Conservation (phyloP, 2,329 filamentous ascomycete species). For the Claviceps cyperi region DNA sequence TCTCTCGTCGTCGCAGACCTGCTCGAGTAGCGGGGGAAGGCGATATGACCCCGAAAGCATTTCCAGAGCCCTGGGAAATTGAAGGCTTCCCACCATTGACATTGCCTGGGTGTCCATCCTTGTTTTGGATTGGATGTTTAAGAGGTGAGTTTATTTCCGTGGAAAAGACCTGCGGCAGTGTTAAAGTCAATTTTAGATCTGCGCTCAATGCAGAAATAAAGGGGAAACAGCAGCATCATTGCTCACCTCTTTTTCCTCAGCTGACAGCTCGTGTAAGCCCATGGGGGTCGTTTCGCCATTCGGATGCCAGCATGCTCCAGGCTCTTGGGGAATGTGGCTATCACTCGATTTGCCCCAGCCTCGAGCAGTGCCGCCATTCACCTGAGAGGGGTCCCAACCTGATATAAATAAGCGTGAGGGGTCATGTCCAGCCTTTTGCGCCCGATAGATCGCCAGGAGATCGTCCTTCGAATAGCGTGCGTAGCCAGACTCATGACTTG, state of each 20-base stretch:
- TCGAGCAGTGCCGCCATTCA: constrained; percentile 47
- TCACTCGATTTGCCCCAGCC: constrained; percentile 71
- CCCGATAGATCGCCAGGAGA: constrained; percentile 57
- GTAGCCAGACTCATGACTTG: constrained; percentile 24
- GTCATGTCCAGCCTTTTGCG: constrained; percentile 33
- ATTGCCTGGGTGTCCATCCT: constrained; percentile 42
- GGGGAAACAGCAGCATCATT: neutral
- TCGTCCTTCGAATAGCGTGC: constrained; percentile 66
- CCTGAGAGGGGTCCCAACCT: constrained; percentile 64
- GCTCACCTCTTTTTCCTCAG: constrained; percentile 45
- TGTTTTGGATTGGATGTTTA: constrained; percentile 70
- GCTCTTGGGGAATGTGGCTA: constrained; percentile 57
- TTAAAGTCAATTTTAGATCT: neutral
- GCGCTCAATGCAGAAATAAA: neutral
- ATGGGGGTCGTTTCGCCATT: constrained; percentile 57
- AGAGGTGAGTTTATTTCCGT: constrained; percentile 86
- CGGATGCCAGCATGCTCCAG: constrained; percentile 85
- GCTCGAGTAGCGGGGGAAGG: constrained; percentile 59
- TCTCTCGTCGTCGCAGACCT: constrained; percentile 68
- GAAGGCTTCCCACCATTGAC: constrained; percentile 68
- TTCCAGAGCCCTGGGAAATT: constrained; percentile 53
- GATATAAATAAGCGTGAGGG: constrained; percentile 54
- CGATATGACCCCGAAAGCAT: constrained; percentile 56
- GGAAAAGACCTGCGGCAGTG: constrained; percentile 49
- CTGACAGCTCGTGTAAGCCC: constrained; percentile 53